These are phyloP conservation scores for Abelmoschus esculentus DNA, from an alignment of 345 rosid genomes.

Conservation along the genomic window DNA sequence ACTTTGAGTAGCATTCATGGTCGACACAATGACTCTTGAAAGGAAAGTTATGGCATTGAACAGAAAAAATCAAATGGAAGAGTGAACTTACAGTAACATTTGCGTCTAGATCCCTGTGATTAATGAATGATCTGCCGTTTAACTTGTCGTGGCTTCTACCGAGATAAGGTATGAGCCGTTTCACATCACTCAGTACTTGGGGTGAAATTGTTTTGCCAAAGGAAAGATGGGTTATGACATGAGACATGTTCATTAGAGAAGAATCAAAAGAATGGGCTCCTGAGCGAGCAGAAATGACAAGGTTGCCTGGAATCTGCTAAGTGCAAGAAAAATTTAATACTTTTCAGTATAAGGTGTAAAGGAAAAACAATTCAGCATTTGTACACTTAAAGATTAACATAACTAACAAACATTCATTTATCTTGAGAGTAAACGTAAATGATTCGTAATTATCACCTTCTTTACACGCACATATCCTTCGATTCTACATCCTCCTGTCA, in stretches of 20 bases:
- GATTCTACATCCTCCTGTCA: background rate
- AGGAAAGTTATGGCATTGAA: background rate
- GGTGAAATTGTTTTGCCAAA: background rate
- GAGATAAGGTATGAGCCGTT: background rate
- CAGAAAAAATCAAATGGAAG: background rate
- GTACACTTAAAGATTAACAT: too few relatives aligned
- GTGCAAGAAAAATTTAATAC: background rate
- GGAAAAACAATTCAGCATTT: too few relatives aligned
- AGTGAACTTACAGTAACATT: background rate
- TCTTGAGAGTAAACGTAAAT: too few relatives aligned
- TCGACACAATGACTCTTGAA: too few relatives aligned
- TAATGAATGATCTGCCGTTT: background rate
- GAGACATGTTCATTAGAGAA: background rate
- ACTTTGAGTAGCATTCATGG: too few relatives aligned
- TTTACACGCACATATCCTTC: background rate
- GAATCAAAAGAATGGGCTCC: background rate
- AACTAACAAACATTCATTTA: too few relatives aligned
- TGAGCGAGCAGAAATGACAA: background rate
- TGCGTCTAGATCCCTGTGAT: background rate
- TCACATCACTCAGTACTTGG: background rate
- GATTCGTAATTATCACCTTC: background rate
- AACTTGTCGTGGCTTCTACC: background rate
- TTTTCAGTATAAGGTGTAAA: too few relatives aligned
- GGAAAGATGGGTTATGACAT: background rate
- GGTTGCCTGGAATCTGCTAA: background rate